Conservation (phyloP, 1,139 yeast species). For the Nematodospora anomalae region DNA sequence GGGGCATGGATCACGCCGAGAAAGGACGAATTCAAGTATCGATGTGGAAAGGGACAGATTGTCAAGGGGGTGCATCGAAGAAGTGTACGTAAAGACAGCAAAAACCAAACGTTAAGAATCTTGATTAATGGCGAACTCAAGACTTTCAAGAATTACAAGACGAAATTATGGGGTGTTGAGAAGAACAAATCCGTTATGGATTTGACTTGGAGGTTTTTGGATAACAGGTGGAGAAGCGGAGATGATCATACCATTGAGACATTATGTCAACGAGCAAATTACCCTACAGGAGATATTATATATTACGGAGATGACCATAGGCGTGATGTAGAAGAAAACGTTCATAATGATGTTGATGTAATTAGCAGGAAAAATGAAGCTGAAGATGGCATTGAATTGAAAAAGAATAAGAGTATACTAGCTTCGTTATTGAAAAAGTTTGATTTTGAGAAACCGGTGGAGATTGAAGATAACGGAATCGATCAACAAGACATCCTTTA, state of each 20-base stretch:
- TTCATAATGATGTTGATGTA: constrained; percentile 17
- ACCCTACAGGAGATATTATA: no score
- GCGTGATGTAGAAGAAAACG: not conserved
- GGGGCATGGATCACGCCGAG: constrained; percentile 30
- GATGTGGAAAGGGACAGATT: constrained; percentile 46
- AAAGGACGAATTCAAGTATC: constrained; percentile 15
- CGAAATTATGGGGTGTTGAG: constrained; percentile 88
- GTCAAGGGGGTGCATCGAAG: constrained; percentile 65
- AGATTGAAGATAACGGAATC: constrained; percentile 41
- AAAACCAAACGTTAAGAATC: constrained; percentile 63
- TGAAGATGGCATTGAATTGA: constrained; percentile 26
- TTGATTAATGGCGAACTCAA: constrained; percentile 61
- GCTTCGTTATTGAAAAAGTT: constrained; percentile 51
- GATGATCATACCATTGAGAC: constrained; percentile 74
- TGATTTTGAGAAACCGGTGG: constrained; percentile 65
- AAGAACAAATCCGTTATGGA: constrained; percentile 61
- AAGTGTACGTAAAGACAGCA: constrained; percentile 45
- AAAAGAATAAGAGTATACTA: constrained; percentile 46
- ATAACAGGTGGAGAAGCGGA: constrained; percentile 83
- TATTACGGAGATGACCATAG: not conserved
- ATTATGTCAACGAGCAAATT: constrained; percentile 1
- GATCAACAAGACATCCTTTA: constrained; percentile 47
- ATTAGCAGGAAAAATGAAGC: no score
- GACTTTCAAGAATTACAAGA: constrained; percentile 59
- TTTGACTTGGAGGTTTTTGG: constrained; percentile 58